phyloP scores from a whole-genome alignment of 164 flowering plant genomes.

The Macadamia integrifolia region DNA sequence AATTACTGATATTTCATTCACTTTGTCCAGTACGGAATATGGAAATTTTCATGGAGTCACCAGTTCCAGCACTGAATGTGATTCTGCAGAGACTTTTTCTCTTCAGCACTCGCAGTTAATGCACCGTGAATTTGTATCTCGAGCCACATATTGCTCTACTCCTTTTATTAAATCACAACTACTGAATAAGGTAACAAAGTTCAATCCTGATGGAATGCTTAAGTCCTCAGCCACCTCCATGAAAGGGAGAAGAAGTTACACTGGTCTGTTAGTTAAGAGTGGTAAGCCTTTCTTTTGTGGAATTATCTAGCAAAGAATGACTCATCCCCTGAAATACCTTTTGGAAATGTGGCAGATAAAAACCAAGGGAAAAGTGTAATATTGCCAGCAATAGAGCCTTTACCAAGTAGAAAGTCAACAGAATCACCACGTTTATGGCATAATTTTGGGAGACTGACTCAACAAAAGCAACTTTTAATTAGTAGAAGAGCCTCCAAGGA shows the following conservation, averaged over 20 bases:
- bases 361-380: not conserved
- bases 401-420: conserved; percentile 23
- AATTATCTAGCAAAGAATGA: not conserved
- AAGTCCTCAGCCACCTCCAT: conserved; percentile 7
- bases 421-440: conserved; percentile 11
- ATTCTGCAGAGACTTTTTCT: not conserved
- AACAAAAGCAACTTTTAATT: not conserved
- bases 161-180: conserved; percentile 17
- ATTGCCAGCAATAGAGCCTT: conserved; percentile 6
- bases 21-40: conserved; percentile 11
- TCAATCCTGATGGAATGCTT: not conserved
- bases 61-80: conserved; percentile 4
- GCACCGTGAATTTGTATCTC: not conserved
- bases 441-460: conserved; percentile 1
- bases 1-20: conserved; percentile 11
- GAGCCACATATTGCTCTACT: not conserved
- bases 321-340: not conserved
- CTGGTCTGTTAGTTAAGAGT: conserved; percentile 5
- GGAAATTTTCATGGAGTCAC: conserved; percentile 5
- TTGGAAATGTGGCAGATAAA: conserved; percentile 5
- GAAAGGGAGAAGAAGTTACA: conserved; percentile 7
- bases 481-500: conserved; percentile 4
- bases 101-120: conserved; percentile 10
- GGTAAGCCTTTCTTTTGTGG: conserved; percentile 7
- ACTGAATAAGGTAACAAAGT: conserved; percentile 4